These are phyloP conservation scores for Neofusicoccum parvum DNA, from an alignment of 2,329 filamentous ascomycete species.

Conservation along the genomic window DNA sequence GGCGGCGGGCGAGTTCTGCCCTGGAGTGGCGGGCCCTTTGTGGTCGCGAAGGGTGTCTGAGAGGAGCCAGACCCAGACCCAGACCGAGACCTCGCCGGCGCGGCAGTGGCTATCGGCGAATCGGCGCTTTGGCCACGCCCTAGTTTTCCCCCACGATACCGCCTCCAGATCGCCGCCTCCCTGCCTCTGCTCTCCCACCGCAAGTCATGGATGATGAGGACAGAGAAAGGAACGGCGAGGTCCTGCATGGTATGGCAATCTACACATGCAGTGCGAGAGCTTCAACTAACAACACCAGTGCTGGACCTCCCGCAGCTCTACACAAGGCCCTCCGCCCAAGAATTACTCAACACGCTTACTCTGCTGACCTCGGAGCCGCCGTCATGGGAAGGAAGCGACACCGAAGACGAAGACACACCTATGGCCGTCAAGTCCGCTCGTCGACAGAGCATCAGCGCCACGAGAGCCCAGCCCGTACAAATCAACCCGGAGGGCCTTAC, in stretches of 20 bases:
- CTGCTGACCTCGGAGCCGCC: conserved; percentile 68
- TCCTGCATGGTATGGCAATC: conserved; percentile 18
- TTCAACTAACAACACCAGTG: conserved; percentile 46
- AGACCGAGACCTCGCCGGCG: not conserved
- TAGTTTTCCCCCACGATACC: conserved; percentile 15
- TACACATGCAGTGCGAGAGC: not conserved
- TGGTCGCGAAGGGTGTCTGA: not conserved
- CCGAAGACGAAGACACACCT: conserved; percentile 39
- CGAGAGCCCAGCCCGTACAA: conserved; percentile 33
- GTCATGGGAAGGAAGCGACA: conserved; percentile 61
- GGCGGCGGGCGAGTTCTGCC: not conserved
- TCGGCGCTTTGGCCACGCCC: conserved; percentile 16
- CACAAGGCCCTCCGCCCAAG: conserved; percentile 68
- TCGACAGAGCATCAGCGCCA: conserved; percentile 9
- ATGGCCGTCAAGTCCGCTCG: conserved; percentile 7
- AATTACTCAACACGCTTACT: conserved; percentile 67
- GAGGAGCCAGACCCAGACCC: not conserved
- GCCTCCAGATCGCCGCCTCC: conserved; percentile 12
- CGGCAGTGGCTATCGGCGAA: conserved; percentile 13
- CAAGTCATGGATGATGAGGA: conserved; percentile 16
- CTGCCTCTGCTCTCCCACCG: conserved; percentile 4
- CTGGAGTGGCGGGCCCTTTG: not conserved
- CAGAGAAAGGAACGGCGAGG: not conserved
- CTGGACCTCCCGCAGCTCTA: conserved; percentile 82
- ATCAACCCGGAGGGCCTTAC: conserved; percentile 55